Evolutionary conservation across 1,284 basidiomycete genomes (phyloP), one percentile per base, ranked within the genome.

Genomic region (Rhizoctonia solani): DNA sequence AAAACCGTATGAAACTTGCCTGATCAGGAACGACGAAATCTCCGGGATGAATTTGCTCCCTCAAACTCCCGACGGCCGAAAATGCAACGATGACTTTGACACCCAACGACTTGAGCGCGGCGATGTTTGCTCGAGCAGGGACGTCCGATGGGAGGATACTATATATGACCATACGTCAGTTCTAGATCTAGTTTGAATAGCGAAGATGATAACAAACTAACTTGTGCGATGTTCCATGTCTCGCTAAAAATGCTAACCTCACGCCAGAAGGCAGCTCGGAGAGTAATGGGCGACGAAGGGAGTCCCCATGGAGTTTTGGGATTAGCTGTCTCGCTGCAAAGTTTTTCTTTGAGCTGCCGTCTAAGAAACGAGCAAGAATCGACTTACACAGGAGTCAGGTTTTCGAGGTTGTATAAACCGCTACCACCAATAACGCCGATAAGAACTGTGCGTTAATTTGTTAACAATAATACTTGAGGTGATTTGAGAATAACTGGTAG

Each of bases 61-160:
- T 84, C 46, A 99, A 84, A n/a, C 92, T 95, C 39, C 96, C 96
- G 47, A 99, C 96, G 6, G 96, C 96, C 16, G 89, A 92, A 81
- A 99, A 99, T 1, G 95, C 94, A 69, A 98, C 82, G 74, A 99
- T 87, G 44, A 88, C 90, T 69, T 89, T 86, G 14, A 94, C 92
- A 58, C 96, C 96, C 71, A 99, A 82, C 58, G 86, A 87, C 80
- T 98, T 98, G 72, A 98, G 84, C 0, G 95, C 95, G 14, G 95
- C 91, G 75, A 98, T 95, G 82, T 99, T 98, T 71, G 95, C 96
- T 56, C 92, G 87, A 1, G 82, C 79, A 42, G 94, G 94, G 0
- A 98, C 89, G 49, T 83, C 78, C 13, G 91, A 89, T 1, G 94
- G 94, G 19, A 84, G 77, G 74, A 82, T 80, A 70, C 59, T 63